These are phyloP conservation scores for Melanopsichium pennsylvanicum DNA, from an alignment of 1,284 basidiomycete genomes.

Conservation along the genomic window DNA sequence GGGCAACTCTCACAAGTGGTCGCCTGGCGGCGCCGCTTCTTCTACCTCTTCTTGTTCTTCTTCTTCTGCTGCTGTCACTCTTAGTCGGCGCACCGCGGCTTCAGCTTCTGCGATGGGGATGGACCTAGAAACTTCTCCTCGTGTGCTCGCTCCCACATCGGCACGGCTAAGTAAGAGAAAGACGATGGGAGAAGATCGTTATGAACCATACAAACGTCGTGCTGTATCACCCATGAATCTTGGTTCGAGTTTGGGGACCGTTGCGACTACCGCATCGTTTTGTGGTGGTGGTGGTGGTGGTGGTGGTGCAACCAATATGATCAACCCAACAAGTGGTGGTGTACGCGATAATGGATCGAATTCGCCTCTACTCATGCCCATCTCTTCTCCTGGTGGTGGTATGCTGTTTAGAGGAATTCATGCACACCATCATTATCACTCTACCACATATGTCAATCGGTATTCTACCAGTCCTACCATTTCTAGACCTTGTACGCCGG, in stretches of 20 bases:
- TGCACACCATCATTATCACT: constrained; percentile 10
- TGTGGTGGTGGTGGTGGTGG: constrained; percentile 21
- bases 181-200: constrained; percentile 43
- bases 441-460: constrained; percentile 7
- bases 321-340: background rate
- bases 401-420: constrained; percentile 18
- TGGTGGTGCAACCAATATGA: constrained; percentile 7
- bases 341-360: background rate
- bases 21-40: constrained; percentile 10
- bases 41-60: no score
- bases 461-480: constrained; percentile 42
- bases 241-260: constrained; percentile 17
- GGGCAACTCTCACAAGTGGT: constrained; percentile 38
- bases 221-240: constrained; percentile 50
- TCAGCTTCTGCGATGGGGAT: constrained; percentile 9
- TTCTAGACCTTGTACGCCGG: constrained; percentile 32
- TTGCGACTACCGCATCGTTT: constrained; percentile 5
- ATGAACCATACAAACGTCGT: constrained; percentile 52
- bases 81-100: no score
- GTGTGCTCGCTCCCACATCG: constrained; percentile 9
- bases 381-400: constrained; percentile 23
- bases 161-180: constrained; percentile 39
- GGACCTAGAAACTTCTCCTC: constrained; percentile 37
- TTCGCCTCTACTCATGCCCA: constrained; percentile 30
- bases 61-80: no score